Evolutionary conservation across 192 early-diverging fungal genomes (phyloP).

Genomic region (Entomortierella chlamydospora): DNA sequence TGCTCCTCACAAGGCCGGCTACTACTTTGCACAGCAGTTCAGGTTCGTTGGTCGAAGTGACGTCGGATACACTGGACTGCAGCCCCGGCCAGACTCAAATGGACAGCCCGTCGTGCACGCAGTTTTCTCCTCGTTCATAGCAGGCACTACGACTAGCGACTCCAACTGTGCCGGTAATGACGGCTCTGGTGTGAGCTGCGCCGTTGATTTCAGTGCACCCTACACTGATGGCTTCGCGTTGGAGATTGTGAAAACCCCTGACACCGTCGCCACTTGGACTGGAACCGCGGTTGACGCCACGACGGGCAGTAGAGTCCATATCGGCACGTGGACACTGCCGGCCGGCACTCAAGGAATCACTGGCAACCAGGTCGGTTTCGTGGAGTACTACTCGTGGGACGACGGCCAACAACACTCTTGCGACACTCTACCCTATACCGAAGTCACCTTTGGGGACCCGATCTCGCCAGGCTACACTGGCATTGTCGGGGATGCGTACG

Average conservation of each 20-base stretch:
- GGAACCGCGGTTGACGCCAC: constrained; percentile 22
- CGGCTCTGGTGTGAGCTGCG: constrained; percentile 21
- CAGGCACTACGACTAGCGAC: constrained; percentile 12
- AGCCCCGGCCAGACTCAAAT: constrained; percentile 16
- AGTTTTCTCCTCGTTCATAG: constrained; percentile 22
- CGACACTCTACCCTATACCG: constrained; percentile 19
- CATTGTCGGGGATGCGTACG: constrained; percentile 1
- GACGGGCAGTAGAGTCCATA: not conserved
- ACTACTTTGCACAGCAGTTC: constrained; percentile 34
- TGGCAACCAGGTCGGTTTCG: constrained; percentile 15
- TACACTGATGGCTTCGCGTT: constrained; percentile 21
- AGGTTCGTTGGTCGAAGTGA: not conserved
- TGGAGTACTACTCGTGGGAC: constrained; percentile 27
- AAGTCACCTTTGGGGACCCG: constrained; percentile 17
- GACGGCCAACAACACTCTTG: not conserved
- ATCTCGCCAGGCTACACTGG: constrained; percentile 11
- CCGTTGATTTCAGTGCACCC: constrained; percentile 16
- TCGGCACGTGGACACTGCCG: constrained; percentile 28
- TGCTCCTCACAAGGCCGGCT: constrained; percentile 29
- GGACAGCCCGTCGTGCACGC: constrained; percentile 19
- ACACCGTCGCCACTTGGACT: constrained; percentile 21
- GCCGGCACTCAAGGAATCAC: constrained; percentile 7
- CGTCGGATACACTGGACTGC: constrained; percentile 20
- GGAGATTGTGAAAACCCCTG: constrained; percentile 2
- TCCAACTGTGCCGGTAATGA: constrained; percentile 24